Conservation (phyloP, 805 yeast species). For the Candida ascalaphidarum region DNA sequence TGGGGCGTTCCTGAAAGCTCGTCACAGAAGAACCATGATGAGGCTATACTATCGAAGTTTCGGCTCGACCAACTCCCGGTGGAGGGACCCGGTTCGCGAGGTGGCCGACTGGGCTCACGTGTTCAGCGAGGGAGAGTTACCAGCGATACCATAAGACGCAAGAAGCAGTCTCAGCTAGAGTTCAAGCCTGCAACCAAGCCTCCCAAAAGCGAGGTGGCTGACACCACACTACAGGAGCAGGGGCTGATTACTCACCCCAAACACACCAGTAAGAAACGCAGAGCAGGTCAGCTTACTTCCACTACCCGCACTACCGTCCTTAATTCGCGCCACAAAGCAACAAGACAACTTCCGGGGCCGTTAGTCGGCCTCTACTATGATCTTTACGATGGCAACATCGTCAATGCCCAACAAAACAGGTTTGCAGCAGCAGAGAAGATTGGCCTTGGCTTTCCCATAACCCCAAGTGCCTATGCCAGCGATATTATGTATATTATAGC, state of each 20-base stretch:
- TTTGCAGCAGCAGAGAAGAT: conserved; percentile 12
- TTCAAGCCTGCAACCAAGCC: not conserved
- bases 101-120: conserved; percentile 17
- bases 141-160: conserved; percentile 10
- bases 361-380: conserved; percentile 24
- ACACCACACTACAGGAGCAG: not conserved
- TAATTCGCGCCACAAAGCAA: conserved; percentile 16
- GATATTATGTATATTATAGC: conserved; percentile 26
- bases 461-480: conserved; percentile 16
- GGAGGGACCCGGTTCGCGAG: conserved; percentile 33
- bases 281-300: no score
- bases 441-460: conserved; percentile 26
- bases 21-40: conserved; percentile 18
- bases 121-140: conserved; percentile 19
- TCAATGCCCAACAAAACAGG: conserved; percentile 8
- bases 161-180: conserved; percentile 8
- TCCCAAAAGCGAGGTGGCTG: no score
- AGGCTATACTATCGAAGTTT: conserved; percentile 22
- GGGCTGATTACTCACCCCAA: conserved; percentile 1
- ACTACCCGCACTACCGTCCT: conserved; percentile 21
- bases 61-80: conserved; percentile 25
- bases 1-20: conserved; percentile 12
- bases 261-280: no score
- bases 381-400: conserved; percentile 27
- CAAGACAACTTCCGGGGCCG: conserved; percentile 33